Percentiles rank a stretch among this genome's conserved stretches.
Conservation (phyloP, 2,329 filamentous ascomycete species). For the Periconia macrospinosa region DNA sequence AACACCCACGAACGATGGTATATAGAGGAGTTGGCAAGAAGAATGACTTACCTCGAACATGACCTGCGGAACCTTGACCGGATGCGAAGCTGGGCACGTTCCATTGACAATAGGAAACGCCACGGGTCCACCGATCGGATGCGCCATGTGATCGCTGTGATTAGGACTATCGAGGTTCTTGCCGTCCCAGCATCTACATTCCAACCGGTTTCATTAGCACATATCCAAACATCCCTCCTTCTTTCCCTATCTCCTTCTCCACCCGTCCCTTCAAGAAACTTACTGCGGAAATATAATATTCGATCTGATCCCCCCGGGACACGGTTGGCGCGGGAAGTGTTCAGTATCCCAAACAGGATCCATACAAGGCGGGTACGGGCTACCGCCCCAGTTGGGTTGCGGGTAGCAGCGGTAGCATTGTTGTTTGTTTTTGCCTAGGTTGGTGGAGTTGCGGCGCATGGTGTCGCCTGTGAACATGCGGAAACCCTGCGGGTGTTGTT, state of each 20-base stretch:
- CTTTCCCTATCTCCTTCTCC: not conserved
- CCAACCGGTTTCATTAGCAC: not conserved
- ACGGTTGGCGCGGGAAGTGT: constrained; percentile 39
- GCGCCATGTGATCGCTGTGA: constrained; percentile 55
- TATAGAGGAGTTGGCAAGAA: not conserved
- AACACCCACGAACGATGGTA: no score
- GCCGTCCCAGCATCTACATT: constrained; percentile 46
- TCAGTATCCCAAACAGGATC: constrained; percentile 36
- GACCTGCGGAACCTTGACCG: constrained; percentile 48
- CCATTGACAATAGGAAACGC: constrained; percentile 35
- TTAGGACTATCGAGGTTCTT: constrained; percentile 54
- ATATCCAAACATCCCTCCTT: not conserved
- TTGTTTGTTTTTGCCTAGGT: constrained; percentile 19
- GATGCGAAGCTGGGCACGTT: constrained; percentile 43
- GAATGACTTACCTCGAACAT: constrained; percentile 41
- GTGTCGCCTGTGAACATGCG: constrained; percentile 23
- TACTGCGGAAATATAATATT: constrained; percentile 52
- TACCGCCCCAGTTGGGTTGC: constrained; percentile 18
- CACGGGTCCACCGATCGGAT: constrained; percentile 14
- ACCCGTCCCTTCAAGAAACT: no score
- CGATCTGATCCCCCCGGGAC: constrained; percentile 48
- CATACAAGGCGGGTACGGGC: constrained; percentile 17
- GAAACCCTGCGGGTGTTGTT: constrained; percentile 12
- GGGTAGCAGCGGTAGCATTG: constrained; percentile 22
- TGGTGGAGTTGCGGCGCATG: constrained; percentile 17